Conservation (phyloP, 148 eudicot species). For the Heliamphora exappendiculata region DNA sequence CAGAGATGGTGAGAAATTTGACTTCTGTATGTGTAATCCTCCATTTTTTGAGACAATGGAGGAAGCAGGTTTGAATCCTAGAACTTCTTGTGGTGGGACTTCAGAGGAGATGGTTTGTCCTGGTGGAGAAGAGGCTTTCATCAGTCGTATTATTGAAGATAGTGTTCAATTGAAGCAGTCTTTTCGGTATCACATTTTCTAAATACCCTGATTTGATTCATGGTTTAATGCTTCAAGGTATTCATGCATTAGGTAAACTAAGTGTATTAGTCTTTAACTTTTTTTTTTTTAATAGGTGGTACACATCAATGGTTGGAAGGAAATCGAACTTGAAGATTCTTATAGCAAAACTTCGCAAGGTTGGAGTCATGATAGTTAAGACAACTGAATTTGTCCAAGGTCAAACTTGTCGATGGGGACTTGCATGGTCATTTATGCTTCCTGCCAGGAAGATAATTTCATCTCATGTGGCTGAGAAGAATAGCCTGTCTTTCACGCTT, state of each 20-base stretch:
- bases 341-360: constrained; percentile 58
- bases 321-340: constrained; percentile 69
- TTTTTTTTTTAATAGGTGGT: constrained; percentile 64
- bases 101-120: constrained; percentile 81
- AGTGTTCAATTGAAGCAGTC: constrained; percentile 58
- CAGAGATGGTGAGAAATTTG: constrained; percentile 72
- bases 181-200: constrained; percentile 50
- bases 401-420: constrained; percentile 89
- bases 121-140: constrained; percentile 88
- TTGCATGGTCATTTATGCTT: constrained; percentile 86
- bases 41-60: constrained; percentile 94
- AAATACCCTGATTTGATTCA: background rate
- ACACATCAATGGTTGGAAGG: constrained; percentile 90
- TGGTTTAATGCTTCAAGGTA: constrained; percentile 4
- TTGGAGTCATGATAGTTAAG: constrained; percentile 80
- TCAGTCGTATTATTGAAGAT: constrained; percentile 70
- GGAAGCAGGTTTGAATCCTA: constrained; percentile 85
- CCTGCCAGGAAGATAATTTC: constrained; percentile 39
- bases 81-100: constrained; percentile 96
- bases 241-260: background rate
- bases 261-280: background rate
- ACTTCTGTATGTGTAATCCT: constrained; percentile 98
- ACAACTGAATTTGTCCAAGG: constrained; percentile 98
- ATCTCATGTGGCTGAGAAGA: constrained; percentile 31
- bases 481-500: constrained; percentile 60